phyloP scores from a whole-genome alignment of 2,329 filamentous ascomycete genomes.

The Neophaeococcomyces aloes region DNA sequence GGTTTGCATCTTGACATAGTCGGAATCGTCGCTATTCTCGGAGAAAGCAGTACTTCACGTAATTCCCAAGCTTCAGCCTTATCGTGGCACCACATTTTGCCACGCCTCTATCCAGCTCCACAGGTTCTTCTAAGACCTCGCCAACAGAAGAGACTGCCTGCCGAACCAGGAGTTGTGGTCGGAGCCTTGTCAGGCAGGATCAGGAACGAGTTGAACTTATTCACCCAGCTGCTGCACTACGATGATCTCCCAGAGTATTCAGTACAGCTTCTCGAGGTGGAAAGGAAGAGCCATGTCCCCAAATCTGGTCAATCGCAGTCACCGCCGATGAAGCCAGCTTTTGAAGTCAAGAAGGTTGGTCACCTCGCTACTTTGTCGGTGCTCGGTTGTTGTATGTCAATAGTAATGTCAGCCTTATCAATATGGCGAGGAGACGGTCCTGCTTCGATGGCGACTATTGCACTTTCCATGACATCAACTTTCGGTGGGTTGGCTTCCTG shows the following conservation, averaged over 20 bases:
- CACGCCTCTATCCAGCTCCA: slow-evolving; percentile 52
- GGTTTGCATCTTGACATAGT: slow-evolving; percentile 44
- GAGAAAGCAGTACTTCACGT: slow-evolving; percentile 48
- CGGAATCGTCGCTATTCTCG: slow-evolving; percentile 52
- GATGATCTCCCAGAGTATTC: slow-evolving; percentile 27
- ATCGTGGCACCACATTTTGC: slow-evolving; percentile 48
- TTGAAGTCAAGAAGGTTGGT: slow-evolving; percentile 11
- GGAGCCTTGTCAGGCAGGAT: slow-evolving; percentile 49
- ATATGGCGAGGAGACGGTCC: slow-evolving; percentile 44
- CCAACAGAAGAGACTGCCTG: slow-evolving; percentile 47
- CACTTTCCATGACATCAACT: slow-evolving; percentile 44
- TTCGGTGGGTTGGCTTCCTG: slow-evolving; percentile 48
- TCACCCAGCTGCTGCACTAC: slow-evolving; percentile 50
- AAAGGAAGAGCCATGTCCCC: slow-evolving; percentile 19
- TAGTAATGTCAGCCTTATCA: slow-evolving; percentile 44
- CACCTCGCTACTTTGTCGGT: slow-evolving; percentile 10
- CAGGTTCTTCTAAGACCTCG: slow-evolving; percentile 50
- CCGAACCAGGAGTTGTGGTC: slow-evolving; percentile 44
- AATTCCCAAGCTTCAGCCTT: slow-evolving; percentile 50
- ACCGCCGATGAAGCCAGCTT: not conserved
- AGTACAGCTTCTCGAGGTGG: slow-evolving; percentile 33
- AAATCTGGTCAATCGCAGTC: not conserved
- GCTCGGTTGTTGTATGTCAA: slow-evolving; percentile 42
- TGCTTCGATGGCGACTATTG: slow-evolving; percentile 41
- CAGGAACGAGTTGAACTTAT: slow-evolving; percentile 49